Evolutionary conservation across 495 filamentous ascomycete genomes (phyloP), one percentile per base, ranked within the genome.

Genomic region (Xylaria acuta): DNA sequence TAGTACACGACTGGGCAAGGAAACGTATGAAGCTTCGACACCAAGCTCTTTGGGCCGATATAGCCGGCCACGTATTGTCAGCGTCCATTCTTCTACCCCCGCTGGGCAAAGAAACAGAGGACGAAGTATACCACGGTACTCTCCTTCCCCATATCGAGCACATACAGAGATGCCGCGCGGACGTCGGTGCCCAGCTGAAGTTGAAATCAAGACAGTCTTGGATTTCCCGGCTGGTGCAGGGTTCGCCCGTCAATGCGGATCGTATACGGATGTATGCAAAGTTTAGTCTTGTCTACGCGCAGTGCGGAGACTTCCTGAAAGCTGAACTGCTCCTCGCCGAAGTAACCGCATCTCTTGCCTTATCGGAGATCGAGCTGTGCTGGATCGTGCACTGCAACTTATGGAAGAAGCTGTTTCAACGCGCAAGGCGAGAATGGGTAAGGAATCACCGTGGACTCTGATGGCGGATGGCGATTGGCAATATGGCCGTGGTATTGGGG

Each of bases 201-300:
- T 22, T n/a, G 30, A 60, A 22, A 22, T 22, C 16, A 18, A 8
- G 3, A 5, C 6, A 38, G 16, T 60, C 18, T 30, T 22, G 56
- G 30, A 32, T 60, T 36, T 11, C 41, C 5, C 7, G 25, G 32
- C 54, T 88, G 87, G 22, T 87, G 80, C 77, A 93, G 92, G 56
- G 90, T 85, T 1, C 84, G 87, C 0, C 88, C 86, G 7, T 92
- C 82, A 5, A 92, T 75, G 0, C 88, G 83, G 65, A 92, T 88
- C 69, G 92, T 75, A 75, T 92, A 92, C 69, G 90, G 85, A 0
- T 90, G 90, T 20, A 92, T 90, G 40, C 79, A 80, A 2, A 90
- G 91, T n/a, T 80, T 73, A 25, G 86, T 71, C 25, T 51, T 5
- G 43, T 67, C 3, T 51, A 56, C 20, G 45, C 64, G 30, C 64